These are phyloP conservation scores for Candida nanaspora DNA, from an alignment of 805 yeast species.

Conservation along the genomic window DNA sequence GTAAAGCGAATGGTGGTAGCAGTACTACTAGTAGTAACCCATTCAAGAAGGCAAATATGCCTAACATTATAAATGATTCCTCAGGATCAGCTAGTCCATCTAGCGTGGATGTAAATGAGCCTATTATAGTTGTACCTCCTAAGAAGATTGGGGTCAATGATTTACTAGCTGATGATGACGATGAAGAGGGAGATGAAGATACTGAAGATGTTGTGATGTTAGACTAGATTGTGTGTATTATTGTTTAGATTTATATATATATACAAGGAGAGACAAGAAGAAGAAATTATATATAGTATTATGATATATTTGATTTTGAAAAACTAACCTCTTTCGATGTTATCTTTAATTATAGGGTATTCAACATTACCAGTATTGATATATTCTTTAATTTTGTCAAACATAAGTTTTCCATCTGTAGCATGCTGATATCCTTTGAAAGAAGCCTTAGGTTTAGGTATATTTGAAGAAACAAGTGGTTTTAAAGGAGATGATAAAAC, in stretches of 20 bases:
- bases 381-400: conserved; percentile 67
- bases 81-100: background rate
- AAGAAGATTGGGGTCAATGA: conserved; percentile 1
- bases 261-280: background rate
- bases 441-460: conserved; percentile 62
- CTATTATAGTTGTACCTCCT: background rate
- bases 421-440: conserved; percentile 64
- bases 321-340: conserved; percentile 24
- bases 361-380: conserved; percentile 63
- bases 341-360: conserved; percentile 19
- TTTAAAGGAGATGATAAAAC: conserved; percentile 34
- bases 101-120: too few relatives aligned
- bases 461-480: conserved; percentile 71
- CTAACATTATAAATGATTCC: conserved; percentile 1
- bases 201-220: conserved; percentile 1
- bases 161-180: conserved; percentile 1
- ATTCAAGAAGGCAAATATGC: conserved; percentile 1
- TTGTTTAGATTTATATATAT: conserved; percentile 1
- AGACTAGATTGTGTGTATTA: background rate
- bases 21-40: conserved; percentile 1
- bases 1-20: background rate
- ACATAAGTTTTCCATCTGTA: conserved; percentile 64
- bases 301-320: too few relatives aligned
- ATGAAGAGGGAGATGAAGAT: too few relatives aligned
- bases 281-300: too few relatives aligned